Conservation (phyloP, 768 basidiomycete species). For the Imleria badia region DNA sequence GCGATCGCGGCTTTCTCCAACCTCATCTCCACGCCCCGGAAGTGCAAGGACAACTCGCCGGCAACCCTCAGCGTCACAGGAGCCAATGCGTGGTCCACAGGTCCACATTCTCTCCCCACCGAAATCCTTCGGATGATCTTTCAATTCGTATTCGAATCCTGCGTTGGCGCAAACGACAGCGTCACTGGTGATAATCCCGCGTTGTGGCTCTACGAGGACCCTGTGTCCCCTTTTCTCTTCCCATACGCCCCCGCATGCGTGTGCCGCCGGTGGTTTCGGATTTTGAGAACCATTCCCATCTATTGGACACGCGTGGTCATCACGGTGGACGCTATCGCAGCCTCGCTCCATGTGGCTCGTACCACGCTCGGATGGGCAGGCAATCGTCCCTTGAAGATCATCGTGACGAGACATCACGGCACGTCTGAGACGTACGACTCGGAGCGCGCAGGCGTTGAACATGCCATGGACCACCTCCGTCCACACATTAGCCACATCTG, state of each 20-base stretch:
- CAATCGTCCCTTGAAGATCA: background rate
- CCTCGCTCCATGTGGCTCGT: background rate
- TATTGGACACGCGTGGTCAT: conserved; percentile 13
- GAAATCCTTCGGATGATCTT: conserved; percentile 12
- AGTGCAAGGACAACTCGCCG: no score
- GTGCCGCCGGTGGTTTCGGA: conserved; percentile 8
- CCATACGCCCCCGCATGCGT: conserved; percentile 9
- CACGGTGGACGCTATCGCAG: background rate
- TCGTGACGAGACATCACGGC: conserved; percentile 3
- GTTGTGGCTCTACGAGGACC: conserved; percentile 5
- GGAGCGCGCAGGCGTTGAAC: background rate
- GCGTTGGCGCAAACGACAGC: background rate
- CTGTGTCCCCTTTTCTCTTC: conserved; percentile 7
- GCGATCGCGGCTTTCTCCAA: conserved; percentile 6
- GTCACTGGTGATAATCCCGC: background rate
- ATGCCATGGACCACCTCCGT: conserved; percentile 1
- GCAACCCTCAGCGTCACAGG: no score
- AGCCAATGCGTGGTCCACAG: no score
- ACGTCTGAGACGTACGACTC: background rate
- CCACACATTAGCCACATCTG: background rate
- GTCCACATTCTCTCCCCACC: conserved; percentile 8
- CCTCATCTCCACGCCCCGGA: background rate
- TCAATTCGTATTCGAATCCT: conserved; percentile 6
- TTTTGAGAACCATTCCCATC: background rate
- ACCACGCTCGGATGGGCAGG: conserved; percentile 4